Conservation (phyloP, 345 rosid genomes). For the Eucalyptus pauciflora region DNA sequence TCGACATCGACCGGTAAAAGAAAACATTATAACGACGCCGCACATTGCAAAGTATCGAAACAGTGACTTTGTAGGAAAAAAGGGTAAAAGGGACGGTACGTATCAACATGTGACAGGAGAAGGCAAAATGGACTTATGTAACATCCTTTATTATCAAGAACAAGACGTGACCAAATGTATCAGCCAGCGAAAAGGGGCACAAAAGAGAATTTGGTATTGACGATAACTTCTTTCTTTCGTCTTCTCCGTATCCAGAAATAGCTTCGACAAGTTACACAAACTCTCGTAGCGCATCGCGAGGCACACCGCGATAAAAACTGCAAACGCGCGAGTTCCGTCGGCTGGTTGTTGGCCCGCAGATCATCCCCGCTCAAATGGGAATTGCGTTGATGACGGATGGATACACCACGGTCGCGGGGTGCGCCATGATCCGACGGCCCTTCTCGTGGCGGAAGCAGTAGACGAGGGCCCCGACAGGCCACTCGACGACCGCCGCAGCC, state of each 20-base stretch:
- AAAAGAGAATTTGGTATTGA: background rate
- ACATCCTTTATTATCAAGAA: background rate
- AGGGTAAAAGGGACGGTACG: background rate
- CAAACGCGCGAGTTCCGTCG: background rate
- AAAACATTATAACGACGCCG: background rate
- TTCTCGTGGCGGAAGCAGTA: slow-evolving; percentile 56
- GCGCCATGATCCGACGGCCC: slow-evolving; percentile 79
- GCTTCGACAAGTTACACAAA: background rate
- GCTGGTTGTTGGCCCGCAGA: background rate
- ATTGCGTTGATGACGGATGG: slow-evolving; percentile 46
- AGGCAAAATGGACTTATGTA: background rate
- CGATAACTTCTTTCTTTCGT: background rate
- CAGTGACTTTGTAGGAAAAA: background rate
- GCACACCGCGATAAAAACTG: background rate
- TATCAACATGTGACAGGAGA: background rate
- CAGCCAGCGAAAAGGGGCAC: background rate
- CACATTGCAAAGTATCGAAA: background rate
- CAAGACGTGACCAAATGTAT: background rate
- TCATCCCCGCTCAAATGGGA: slow-evolving; percentile 25
- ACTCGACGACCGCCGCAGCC: slow-evolving; percentile 58
- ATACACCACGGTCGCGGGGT: slow-evolving; percentile 71
- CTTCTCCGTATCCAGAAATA: background rate
- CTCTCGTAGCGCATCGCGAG: background rate
- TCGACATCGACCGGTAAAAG: background rate
- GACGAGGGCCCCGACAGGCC: slow-evolving; percentile 88